A percentile compares a stretch with the other conserved stretches of the same genome.
Evolutionary conservation across 1,139 yeast genomes (phyloP).

Genomic region (Suhomyces maxii): DNA sequence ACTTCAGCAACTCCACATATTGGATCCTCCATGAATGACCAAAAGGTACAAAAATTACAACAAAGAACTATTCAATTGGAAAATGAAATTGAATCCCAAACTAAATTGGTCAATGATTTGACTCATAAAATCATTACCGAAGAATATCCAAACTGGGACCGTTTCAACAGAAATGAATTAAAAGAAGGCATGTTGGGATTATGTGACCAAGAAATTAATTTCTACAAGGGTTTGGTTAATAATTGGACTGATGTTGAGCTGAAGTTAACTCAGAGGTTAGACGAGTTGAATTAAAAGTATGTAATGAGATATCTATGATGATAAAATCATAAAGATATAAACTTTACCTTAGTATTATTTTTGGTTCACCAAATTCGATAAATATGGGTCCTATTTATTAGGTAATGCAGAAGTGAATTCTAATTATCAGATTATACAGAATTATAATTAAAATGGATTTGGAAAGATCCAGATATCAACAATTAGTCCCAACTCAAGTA

Average conservation of each 20-base stretch:
- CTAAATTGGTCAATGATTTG: constrained; percentile 48
- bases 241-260: constrained; percentile 69
- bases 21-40: constrained; percentile 41
- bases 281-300: constrained; percentile 24
- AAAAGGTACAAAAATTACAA: constrained; percentile 36
- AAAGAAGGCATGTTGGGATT: constrained; percentile 66
- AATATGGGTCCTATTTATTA: too few relatives aligned
- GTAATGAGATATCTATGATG: too few relatives aligned
- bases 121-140: constrained; percentile 73
- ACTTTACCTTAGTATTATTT: too few relatives aligned
- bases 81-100: constrained; percentile 58
- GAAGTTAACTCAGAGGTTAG: constrained; percentile 40
- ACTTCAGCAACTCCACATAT: constrained; percentile 46
- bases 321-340: too few relatives aligned
- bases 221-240: constrained; percentile 68
- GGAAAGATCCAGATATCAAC: too few relatives aligned
- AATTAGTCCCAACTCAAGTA: not conserved
- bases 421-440: too few relatives aligned
- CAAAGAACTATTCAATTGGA: constrained; percentile 37
- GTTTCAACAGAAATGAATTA: constrained; percentile 75
- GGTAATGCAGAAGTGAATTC: too few relatives aligned
- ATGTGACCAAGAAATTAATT: constrained; percentile 74
- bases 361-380: too few relatives aligned
- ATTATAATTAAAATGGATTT: too few relatives aligned
- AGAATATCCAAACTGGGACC: constrained; percentile 83